Conservation (phyloP, 2,329 filamentous ascomycete species). For the Penicillium sp. region DNA sequence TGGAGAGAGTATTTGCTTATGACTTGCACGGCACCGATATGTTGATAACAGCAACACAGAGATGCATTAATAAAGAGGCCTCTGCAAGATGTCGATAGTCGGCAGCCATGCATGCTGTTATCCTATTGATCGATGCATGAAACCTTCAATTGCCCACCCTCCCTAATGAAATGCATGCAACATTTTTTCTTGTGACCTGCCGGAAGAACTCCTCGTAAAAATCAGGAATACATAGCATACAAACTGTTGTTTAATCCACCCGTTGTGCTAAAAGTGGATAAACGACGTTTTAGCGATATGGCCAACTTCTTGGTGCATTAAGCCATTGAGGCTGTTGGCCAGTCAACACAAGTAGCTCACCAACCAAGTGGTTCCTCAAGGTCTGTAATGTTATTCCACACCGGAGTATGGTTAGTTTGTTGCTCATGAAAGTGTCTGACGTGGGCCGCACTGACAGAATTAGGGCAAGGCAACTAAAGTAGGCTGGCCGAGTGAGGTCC, state of each 20-base stretch:
- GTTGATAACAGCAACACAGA: background rate
- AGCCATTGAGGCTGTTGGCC: background rate
- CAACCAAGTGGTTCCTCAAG: constrained; percentile 3
- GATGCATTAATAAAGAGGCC: background rate
- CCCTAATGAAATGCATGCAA: background rate
- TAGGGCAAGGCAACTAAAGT: constrained; percentile 9
- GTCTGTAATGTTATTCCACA: background rate
- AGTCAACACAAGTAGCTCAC: background rate
- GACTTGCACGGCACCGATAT: background rate
- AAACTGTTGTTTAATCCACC: background rate
- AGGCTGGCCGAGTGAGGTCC: constrained; percentile 3
- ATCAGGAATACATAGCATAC: too few relatives aligned
- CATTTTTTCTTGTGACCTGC: background rate
- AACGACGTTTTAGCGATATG: background rate
- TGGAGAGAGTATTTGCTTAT: background rate
- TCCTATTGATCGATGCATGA: background rate
- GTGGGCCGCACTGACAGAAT: constrained; percentile 3
- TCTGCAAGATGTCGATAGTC: background rate
- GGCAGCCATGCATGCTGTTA: background rate
- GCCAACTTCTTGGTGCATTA: background rate
- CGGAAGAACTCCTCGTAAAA: background rate
- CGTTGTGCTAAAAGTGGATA: constrained; percentile 2
- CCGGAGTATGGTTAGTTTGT: background rate
- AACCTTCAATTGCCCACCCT: background rate
- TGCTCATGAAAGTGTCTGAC: background rate